These are phyloP conservation scores for Penicillium lagena DNA, from an alignment of 495 filamentous ascomycete species.

Conservation along the genomic window DNA sequence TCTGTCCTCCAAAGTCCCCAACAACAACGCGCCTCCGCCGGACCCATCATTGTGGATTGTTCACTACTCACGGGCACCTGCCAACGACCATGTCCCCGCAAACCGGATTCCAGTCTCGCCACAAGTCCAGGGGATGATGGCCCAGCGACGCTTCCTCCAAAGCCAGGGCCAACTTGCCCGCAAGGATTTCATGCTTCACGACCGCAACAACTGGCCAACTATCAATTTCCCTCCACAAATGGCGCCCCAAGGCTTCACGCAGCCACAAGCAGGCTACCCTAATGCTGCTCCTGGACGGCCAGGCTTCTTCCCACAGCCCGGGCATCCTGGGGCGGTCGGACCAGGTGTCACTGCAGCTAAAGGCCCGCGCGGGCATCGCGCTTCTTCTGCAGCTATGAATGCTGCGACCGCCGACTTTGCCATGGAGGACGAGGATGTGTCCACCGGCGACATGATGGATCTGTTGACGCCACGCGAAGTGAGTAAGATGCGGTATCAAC, in stretches of 20 bases:
- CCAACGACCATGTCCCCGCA: slow-evolving; percentile 60
- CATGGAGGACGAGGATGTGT: slow-evolving; percentile 82
- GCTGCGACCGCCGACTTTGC: slow-evolving; percentile 44
- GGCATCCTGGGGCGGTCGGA: slow-evolving; percentile 18
- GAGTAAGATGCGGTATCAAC: slow-evolving; percentile 74
- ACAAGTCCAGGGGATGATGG: slow-evolving; percentile 53
- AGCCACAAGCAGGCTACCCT: slow-evolving; percentile 23
- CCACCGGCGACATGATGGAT: slow-evolving; percentile 81
- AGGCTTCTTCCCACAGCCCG: slow-evolving; percentile 33
- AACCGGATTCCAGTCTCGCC: slow-evolving; percentile 53
- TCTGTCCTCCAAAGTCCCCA: slow-evolving; percentile 52
- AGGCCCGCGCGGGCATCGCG: slow-evolving; percentile 33
- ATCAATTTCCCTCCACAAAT: slow-evolving; percentile 60
- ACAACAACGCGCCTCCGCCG: slow-evolving; percentile 45
- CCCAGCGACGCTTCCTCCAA: slow-evolving; percentile 63
- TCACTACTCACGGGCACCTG: slow-evolving; percentile 78
- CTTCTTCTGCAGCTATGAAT: slow-evolving; percentile 26
- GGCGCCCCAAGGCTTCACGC: slow-evolving; percentile 31
- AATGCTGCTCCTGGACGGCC: slow-evolving; percentile 26
- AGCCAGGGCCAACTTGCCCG: slow-evolving; percentile 72
- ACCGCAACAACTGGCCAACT: slow-evolving; percentile 81
- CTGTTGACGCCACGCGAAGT: slow-evolving; percentile 82
- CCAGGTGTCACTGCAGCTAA: slow-evolving; percentile 24
- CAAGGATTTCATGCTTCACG: slow-evolving; percentile 91
- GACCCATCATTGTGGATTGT: slow-evolving; percentile 88